Base-by-base conservation (phyloP, 805 yeast species). In the Pichia exigua region DNA sequence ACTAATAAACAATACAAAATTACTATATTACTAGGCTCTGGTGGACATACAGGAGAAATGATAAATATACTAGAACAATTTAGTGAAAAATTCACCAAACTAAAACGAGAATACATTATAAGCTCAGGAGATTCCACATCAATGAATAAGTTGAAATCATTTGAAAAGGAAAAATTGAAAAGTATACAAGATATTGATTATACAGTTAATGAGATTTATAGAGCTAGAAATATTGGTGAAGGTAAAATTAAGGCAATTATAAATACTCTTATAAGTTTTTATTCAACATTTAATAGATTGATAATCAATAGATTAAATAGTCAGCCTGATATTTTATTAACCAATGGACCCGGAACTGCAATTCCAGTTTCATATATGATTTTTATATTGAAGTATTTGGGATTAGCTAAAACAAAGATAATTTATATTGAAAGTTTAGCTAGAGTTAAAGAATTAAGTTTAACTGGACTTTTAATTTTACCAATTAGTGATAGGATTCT, bases 1-100 rank as follows among this genome's bases (percentile, higher is more conserved):
- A 26, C 11, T 4, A 26, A 24, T 18, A 48, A 17, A 30, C 46
- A 13, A 20, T 39, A 18, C 38, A 35, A 49, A 20, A 11, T 79
- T 24, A 75, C 86, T 77, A 71, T 86, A 0, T 73, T 89, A n/a
- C 68, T 92, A 12, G 98, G 98, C 0, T 89, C 97, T 0, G 99
- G 99, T 2, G 98, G 97, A 2, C 98, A 90, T 61, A 90, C 97
- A 0, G 97, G 97, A 1, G 97, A 92, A 65, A 88, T 92, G 95
- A 65, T 91, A n/a, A 71, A 91, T 26, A 71, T 92, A 18, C 64
- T 88, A 11, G 54, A 62, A 6, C 72, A 72, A 40, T 68, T 77
- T 45, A 13, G 39, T 12, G 61, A 71, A 22, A 50, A 51, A 4
- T 38, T 59, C 1, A 53, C 50, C 11, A 26, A 67, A n/a, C 30